Conservation (phyloP, 176 grass and related monocot genomes). For the Puya raimondii region DNA sequence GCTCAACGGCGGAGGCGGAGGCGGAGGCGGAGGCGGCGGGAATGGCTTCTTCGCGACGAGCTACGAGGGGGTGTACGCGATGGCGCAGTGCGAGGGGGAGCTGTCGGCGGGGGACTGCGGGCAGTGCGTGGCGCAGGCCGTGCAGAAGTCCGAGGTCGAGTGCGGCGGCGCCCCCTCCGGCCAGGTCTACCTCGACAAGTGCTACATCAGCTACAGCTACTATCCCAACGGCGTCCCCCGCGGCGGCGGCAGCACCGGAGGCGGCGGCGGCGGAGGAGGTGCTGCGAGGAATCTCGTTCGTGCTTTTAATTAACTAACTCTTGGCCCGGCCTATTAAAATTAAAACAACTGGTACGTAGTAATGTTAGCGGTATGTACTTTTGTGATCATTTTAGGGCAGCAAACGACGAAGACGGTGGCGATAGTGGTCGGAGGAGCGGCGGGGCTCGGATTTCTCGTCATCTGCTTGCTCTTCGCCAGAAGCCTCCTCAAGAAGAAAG, state of each 20-base stretch:
- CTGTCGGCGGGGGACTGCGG: conserved; percentile 64
- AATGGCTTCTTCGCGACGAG: conserved; percentile 65
- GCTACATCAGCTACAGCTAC: conserved; percentile 98
- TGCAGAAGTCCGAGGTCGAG: conserved; percentile 86
- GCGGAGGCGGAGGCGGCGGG: conserved; percentile 32
- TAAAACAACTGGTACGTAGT: neutral
- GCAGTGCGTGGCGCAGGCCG: conserved; percentile 72
- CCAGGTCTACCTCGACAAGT: conserved; percentile 95
- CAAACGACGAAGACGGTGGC: conserved; percentile 91
- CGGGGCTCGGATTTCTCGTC: conserved; percentile 75
- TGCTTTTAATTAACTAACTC: too few species aligned
- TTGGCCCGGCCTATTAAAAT: neutral
- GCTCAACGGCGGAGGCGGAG: conserved; percentile 10
- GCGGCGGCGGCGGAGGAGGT: conserved; percentile 24
- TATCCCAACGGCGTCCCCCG: conserved; percentile 60
- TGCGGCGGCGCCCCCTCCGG: conserved; percentile 81
- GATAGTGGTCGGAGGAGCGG: conserved; percentile 87
- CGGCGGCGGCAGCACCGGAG: conserved; percentile 7
- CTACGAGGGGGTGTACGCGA: conserved; percentile 71
- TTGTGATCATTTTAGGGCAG: conserved; percentile 43
- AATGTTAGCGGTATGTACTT: neutral
- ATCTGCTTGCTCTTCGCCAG: conserved; percentile 93
- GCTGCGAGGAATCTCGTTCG: neutral
- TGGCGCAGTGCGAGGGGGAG: conserved; percentile 97
- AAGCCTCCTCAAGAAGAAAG: conserved; percentile 77